Conservation (phyloP, 2,329 filamentous ascomycete species). For the Huntiella moniliformis region DNA sequence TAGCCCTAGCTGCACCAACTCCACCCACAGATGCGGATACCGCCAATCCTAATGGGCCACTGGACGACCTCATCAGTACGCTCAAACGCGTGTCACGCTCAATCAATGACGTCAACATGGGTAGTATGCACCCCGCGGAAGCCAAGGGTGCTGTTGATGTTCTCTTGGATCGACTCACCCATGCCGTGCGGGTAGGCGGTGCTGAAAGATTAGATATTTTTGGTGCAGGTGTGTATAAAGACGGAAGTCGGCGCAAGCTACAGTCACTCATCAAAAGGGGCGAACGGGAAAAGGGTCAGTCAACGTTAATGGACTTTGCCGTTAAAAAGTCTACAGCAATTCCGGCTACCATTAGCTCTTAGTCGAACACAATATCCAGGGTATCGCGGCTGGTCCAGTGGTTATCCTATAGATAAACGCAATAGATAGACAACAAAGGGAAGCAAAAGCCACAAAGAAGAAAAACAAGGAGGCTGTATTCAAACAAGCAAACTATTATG, state of each 20-base stretch:
- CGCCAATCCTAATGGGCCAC: slow-evolving; percentile 34
- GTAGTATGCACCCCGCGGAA: slow-evolving; percentile 52
- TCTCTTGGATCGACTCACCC: slow-evolving; percentile 53
- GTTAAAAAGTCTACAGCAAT: slow-evolving; percentile 14
- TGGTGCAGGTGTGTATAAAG: slow-evolving; percentile 16
- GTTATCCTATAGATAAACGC: neutral
- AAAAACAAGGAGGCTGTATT: neutral
- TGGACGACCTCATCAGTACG: slow-evolving; percentile 46
- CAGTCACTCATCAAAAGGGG: neutral
- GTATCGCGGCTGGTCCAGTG: no score
- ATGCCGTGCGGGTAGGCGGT: slow-evolving; percentile 48
- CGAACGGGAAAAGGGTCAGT: slow-evolving; percentile 24
- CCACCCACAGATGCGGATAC: neutral
- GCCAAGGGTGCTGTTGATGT: slow-evolving; percentile 59
- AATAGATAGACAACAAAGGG: neutral
- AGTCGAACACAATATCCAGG: no score
- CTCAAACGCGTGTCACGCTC: slow-evolving; percentile 39
- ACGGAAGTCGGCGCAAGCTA: neutral
- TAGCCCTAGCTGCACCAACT: slow-evolving; percentile 48
- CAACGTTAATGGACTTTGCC: slow-evolving; percentile 31
- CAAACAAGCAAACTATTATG: neutral
- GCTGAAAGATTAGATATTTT: slow-evolving; percentile 35
- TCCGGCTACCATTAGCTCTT: no score
- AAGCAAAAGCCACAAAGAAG: neutral
- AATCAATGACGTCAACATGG: slow-evolving; percentile 59